Conservation (phyloP, 1,284 basidiomycete species). For the Anthracocystis setariae region DNA sequence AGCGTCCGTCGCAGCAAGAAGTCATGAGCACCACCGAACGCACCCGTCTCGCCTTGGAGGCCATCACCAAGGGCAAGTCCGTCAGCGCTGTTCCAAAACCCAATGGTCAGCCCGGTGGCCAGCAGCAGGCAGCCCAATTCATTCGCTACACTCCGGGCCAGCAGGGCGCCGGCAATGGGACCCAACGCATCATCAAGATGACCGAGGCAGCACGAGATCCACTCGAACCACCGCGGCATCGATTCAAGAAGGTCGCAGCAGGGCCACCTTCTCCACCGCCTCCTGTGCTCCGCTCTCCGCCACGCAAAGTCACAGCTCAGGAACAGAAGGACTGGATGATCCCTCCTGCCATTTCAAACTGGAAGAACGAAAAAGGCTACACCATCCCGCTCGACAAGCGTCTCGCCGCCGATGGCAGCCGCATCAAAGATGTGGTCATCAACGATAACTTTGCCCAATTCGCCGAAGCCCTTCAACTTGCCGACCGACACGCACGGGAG, state of each 20-base stretch:
- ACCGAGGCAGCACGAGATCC: constrained; percentile 82
- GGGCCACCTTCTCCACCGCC: constrained; percentile 96
- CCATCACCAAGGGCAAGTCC: constrained; percentile 92
- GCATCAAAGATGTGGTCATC: constrained; percentile 96
- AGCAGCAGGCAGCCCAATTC: constrained; percentile 72
- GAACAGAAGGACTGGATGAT: constrained; percentile 99
- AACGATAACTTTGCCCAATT: constrained; percentile 99
- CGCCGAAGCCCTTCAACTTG: constrained; percentile 92
- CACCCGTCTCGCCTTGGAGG: constrained; percentile 89
- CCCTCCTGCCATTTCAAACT: constrained; percentile 98
- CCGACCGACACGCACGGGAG: constrained; percentile 97
- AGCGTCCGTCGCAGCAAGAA: constrained; percentile 89
- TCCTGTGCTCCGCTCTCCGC: constrained; percentile 94
- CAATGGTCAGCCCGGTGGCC: constrained; percentile 46
- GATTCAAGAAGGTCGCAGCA: constrained; percentile 96
- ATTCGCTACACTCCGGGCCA: constrained; percentile 96
- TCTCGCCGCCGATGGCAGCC: constrained; percentile 94
- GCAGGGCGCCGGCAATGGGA: constrained; percentile 75
- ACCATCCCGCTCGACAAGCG: constrained; percentile 99
- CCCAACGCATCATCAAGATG: constrained; percentile 99
- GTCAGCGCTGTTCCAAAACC: constrained; percentile 87
- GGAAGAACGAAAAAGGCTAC: constrained; percentile 99
- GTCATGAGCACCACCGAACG: constrained; percentile 87
- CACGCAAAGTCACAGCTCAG: constrained; percentile 91
- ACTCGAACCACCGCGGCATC: constrained; percentile 93